Evolutionary conservation across 495 filamentous ascomycete species (phyloP).

Genomic region (Xylaria castorea): DNA sequence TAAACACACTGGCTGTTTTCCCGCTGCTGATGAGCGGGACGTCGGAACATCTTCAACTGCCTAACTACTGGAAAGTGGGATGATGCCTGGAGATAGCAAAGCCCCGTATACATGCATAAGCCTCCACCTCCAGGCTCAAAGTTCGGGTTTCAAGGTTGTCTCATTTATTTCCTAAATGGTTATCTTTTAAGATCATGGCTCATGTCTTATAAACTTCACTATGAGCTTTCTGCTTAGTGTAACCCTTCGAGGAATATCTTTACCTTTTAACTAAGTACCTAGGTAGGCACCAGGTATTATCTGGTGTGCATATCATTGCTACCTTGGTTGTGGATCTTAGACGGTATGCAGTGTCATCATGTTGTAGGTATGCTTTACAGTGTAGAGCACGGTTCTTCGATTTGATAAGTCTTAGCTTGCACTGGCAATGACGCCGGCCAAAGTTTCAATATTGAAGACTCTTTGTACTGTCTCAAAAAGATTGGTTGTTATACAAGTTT

Average conservation of each 20-base stretch:
- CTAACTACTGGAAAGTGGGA: slow-evolving; percentile 11
- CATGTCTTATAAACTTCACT: neutral
- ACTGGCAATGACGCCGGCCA: neutral
- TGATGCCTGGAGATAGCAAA: slow-evolving; percentile 17
- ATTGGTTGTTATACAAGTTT: neutral
- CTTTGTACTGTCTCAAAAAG: neutral
- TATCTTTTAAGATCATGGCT: neutral
- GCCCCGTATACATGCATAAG: slow-evolving; percentile 1
- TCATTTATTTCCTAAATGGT: neutral
- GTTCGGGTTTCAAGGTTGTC: neutral
- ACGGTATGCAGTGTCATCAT: neutral
- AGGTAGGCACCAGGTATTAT: no score
- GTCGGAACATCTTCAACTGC: neutral
- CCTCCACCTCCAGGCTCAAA: neutral
- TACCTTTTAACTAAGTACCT: no score
- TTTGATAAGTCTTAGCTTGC: neutral
- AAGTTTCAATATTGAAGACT: neutral
- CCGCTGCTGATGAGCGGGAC: neutral
- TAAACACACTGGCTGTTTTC: slow-evolving; percentile 10
- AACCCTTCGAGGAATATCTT: no score
- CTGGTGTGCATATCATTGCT: neutral
- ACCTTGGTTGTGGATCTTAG: neutral
- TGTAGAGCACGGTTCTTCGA: neutral
- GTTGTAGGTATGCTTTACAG: neutral
- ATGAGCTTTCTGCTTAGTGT: no score